Base-by-base conservation (phyloP, 2,329 filamentous ascomycete genomes). In the Pestalotiopsis sp. region DNA sequence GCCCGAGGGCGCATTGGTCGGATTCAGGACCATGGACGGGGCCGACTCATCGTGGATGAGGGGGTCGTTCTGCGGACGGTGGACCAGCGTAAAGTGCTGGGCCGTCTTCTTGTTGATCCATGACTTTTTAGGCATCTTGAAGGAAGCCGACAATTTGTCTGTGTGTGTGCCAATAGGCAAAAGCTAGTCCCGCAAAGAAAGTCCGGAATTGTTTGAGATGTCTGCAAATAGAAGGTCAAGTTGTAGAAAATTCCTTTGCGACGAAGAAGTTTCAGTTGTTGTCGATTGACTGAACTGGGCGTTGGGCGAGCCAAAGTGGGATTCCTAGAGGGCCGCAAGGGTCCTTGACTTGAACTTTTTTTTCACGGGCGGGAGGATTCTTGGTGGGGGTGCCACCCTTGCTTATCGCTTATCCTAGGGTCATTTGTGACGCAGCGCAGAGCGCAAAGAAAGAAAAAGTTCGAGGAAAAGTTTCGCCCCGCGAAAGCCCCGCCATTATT, bases 1-100 rank as follows among this genome's bases (percentile, higher is more conserved):
- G 60, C 80, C 83, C 73, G 86, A 86, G 66, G 81, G 81, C 60
- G 74, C 79, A 74, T 82, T 81, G 58, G 83, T 89, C 68, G 84
- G 93, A 77, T 96, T 93, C 71, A 99, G 89, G 77, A 99, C 92
- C 89, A 97, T 96, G 73, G 94, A 91, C 62, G 95, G 92, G 66
- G 94, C 94, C 75, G 91, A 87, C 75, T 91, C 88, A 84, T 99
- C 94, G 86, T 99, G 92, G 78, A 99, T 98, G 75, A 95, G 89
- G 60, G 97, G 96, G 80, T 99, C 96, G 89, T 98, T 94, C 82
- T 99, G 97, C 40, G 95, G 93, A 76, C 96, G 93, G 82, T 98
- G 93, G 75, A 98, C 94, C 78, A 99, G 92, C 74, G 92, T 92
- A 82, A 97, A 98, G 82, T 94, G 96, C 79, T 93, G 92, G 74